Base-by-base conservation (phyloP, 2,329 filamentous ascomycete genomes). In the Xylaria multiplex region DNA sequence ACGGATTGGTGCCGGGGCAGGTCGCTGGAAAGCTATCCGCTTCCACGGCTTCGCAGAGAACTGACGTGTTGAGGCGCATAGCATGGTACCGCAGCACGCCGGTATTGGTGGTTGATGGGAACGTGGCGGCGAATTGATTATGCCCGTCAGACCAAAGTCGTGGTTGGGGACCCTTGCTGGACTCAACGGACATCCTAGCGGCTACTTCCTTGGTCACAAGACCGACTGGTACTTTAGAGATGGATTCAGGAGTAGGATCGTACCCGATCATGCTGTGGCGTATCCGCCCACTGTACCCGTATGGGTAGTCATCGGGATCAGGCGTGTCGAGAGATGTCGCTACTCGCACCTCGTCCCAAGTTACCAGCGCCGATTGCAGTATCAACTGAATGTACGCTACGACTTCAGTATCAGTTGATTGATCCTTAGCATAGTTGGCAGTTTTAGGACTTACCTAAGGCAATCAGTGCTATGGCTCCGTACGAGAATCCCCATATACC, bases 51-150 rank as follows among this genome's bases (percentile, higher is more conserved):
- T 59, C 45, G 37, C 57, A 59, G 11, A 35, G 32, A 9, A 52
- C 45, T 7, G 48, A 59, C 2, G 32, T 50, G 22, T 59, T 52
- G 22, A 52, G 19, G 46, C 57, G 57, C 57, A 59, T 50, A n/a
- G 35, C 57, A 30, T 59, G 57, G 7, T 52, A 59, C n/a, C 57
- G 57, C 14, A 59, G 46, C 5, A 52, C 57, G 14, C 57, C 57
- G 2, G 46, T 59, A 24, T 59, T 5, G 14, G 22, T 8, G 14
- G 24, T 8, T 8, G 35, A 14, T 1, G 57, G 32, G 19, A 52
- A 43, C 9, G 37, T 14, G n/a, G 52, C 5, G 19, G 37, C 22
- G 37, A 55, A 54, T 40, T 35, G 32, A 27, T 3, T 14, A 16
- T 6, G 14, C 7, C 13, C 13, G 13, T 55, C 52, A 14, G 42